These are phyloP conservation scores for Nannochloropsis oceanica DNA, from an alignment of 108 stramenopile species.

Conservation along the genomic window DNA sequence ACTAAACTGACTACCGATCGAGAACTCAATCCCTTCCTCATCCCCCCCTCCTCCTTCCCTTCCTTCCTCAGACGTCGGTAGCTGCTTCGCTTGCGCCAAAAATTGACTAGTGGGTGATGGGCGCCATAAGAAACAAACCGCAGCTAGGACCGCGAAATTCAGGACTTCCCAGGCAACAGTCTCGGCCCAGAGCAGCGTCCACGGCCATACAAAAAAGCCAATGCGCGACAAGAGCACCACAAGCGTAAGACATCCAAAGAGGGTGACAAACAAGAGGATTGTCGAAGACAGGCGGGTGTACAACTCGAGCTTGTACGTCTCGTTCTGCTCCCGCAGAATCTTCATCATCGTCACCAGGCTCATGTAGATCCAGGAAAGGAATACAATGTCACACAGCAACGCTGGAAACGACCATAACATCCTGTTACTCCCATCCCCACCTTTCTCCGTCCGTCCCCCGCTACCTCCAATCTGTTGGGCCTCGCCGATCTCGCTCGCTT, in stretches of 20 bases:
- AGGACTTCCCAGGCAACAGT: slow-evolving; percentile 32
- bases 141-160: slow-evolving; percentile 23
- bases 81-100: slow-evolving; percentile 12
- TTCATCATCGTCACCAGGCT: neutral
- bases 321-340: slow-evolving; percentile 16
- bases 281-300: slow-evolving; percentile 22
- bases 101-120: slow-evolving; percentile 8
- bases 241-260: slow-evolving; percentile 13
- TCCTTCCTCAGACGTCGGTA: neutral
- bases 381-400: neutral
- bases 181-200: slow-evolving; percentile 23
- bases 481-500: neutral
- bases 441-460: neutral
- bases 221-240: slow-evolving; percentile 15
- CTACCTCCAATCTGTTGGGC: neutral
- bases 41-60: neutral
- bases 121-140: slow-evolving; percentile 27
- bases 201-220: slow-evolving; percentile 17
- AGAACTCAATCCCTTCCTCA: neutral
- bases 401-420: neutral
- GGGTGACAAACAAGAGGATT: slow-evolving; percentile 19
- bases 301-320: slow-evolving; percentile 33
- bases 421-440: neutral
- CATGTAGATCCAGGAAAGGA: slow-evolving; percentile 8
- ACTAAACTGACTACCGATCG: neutral